Percentiles rank a stretch among this genome's conserved stretches.
These are phyloP conservation scores for Euphorbia pulcherrima DNA, from an alignment of 345 rosid species.

Conservation along the genomic window DNA sequence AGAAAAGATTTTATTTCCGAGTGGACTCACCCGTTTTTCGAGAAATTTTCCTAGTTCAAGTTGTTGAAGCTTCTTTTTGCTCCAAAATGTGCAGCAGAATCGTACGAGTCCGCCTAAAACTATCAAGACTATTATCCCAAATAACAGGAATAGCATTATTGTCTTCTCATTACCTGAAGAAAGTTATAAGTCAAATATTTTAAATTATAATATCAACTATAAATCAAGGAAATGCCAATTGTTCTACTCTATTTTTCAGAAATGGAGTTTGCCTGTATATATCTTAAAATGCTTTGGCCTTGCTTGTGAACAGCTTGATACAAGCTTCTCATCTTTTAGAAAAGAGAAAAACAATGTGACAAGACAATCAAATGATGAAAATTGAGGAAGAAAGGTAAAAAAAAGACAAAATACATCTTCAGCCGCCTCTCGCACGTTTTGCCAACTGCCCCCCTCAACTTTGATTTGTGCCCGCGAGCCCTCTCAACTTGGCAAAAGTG, in stretches of 20 bases:
- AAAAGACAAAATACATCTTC: slow-evolving; percentile 9
- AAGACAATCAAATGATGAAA: background rate
- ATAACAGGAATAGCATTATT: slow-evolving; percentile 52
- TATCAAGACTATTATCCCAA: slow-evolving; percentile 56
- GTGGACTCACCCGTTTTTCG: slow-evolving; percentile 55
- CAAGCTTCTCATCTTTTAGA: slow-evolving; percentile 52
- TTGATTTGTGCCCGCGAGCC: too few species aligned
- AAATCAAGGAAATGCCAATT: background rate
- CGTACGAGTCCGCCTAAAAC: slow-evolving; percentile 53
- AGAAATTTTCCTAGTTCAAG: slow-evolving; percentile 59
- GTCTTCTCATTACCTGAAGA: slow-evolving; percentile 54
- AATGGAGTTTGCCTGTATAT: slow-evolving; percentile 42
- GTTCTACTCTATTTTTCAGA: background rate
- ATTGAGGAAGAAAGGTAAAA: background rate
- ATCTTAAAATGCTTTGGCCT: slow-evolving; percentile 37
- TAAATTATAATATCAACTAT: background rate
- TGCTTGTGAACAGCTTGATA: slow-evolving; percentile 59
- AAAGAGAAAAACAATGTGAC: background rate
- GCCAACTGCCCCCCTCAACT: too few species aligned
- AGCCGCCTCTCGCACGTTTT: too few species aligned
- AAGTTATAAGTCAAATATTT: background rate
- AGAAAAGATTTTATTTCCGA: background rate
- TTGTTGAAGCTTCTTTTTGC: slow-evolving; percentile 68
- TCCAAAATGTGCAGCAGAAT: slow-evolving; percentile 83
- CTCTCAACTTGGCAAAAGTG: too few species aligned